phyloP scores from a whole-genome alignment of 2,329 filamentous ascomycete species.

The Camptophora hylomeconis region DNA sequence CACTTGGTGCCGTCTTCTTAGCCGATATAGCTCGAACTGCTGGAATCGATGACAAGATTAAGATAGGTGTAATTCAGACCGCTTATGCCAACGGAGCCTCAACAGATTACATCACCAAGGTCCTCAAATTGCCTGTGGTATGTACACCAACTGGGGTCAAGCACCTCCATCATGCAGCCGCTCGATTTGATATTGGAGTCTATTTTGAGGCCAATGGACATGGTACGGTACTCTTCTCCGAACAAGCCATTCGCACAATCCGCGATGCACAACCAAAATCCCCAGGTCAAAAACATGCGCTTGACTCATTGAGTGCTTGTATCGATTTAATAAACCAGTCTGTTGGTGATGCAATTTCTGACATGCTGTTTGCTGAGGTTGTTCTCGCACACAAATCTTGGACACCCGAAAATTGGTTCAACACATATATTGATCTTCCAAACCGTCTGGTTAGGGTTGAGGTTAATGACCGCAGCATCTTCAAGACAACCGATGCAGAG shows the following conservation, averaged over 20 bases:
- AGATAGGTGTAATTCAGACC: constrained; percentile 90
- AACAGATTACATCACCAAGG: constrained; percentile 81
- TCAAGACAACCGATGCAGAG: constrained; percentile 87
- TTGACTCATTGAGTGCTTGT: constrained; percentile 71
- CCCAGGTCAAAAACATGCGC: constrained; percentile 77
- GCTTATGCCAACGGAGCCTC: constrained; percentile 95
- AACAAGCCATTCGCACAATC: constrained; percentile 68
- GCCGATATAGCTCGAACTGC: constrained; percentile 73
- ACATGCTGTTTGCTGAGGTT: constrained; percentile 90
- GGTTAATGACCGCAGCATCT: constrained; percentile 75
- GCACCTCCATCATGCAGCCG: constrained; percentile 91
- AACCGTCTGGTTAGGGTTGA: constrained; percentile 91
- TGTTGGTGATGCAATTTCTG: constrained; percentile 87
- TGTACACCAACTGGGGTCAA: constrained; percentile 95
- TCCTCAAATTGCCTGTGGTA: constrained; percentile 75
- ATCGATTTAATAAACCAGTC: constrained; percentile 96
- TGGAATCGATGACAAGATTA: constrained; percentile 65
- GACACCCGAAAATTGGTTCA: constrained; percentile 80
- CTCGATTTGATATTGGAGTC: constrained; percentile 86
- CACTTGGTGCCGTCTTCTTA: constrained; percentile 85
- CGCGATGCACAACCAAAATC: constrained; percentile 70
- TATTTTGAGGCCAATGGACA: constrained; percentile 99
- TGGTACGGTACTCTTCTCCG: constrained; percentile 88
- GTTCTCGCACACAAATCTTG: constrained; percentile 92
- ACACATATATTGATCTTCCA: constrained; percentile 84